Percentiles rank a stretch among this genome's conserved stretches.
Conservation (phyloP, 2,329 filamentous ascomycete species). For the Fusarium albidum region DNA sequence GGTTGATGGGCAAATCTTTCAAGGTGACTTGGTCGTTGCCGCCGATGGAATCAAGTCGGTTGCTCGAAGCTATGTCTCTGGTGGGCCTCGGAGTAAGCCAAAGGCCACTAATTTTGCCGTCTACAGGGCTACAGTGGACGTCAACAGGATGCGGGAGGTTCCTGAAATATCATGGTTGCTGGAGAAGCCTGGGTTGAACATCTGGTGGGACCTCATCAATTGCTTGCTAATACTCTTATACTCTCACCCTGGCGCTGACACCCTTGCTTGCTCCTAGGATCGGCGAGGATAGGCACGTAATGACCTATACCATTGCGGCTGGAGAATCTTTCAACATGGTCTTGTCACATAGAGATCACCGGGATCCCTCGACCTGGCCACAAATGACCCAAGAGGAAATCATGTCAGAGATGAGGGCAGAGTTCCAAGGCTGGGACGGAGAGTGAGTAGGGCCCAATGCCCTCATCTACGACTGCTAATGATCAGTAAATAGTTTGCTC, state of each 20-base stretch:
- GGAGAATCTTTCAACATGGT: constrained; percentile 57
- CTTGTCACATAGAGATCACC: constrained; percentile 50
- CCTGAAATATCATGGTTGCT: constrained; percentile 50
- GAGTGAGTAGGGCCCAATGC: constrained; percentile 31
- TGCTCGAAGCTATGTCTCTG: constrained; percentile 5
- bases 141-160: constrained; percentile 46
- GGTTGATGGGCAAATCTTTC: constrained; percentile 31
- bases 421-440: constrained; percentile 46
- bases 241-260: neutral
- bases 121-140: constrained; percentile 51
- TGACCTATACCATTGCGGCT: constrained; percentile 53
- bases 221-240: no score
- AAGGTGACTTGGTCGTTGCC: constrained; percentile 46
- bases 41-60: constrained; percentile 44
- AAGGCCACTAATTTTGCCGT: constrained; percentile 49
- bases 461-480: neutral
- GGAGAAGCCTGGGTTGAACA: constrained; percentile 41
- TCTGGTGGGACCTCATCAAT: constrained; percentile 39
- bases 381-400: no score
- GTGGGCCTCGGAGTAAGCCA: neutral
- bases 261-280: constrained; percentile 41
- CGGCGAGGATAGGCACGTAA: constrained; percentile 52
- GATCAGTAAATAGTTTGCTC: constrained; percentile 36
- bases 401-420: constrained; percentile 42
- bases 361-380: constrained; percentile 43